Base-by-base conservation (phyloP, 2,329 filamentous ascomycete genomes). In the Aurifilum marmelostoma region DNA sequence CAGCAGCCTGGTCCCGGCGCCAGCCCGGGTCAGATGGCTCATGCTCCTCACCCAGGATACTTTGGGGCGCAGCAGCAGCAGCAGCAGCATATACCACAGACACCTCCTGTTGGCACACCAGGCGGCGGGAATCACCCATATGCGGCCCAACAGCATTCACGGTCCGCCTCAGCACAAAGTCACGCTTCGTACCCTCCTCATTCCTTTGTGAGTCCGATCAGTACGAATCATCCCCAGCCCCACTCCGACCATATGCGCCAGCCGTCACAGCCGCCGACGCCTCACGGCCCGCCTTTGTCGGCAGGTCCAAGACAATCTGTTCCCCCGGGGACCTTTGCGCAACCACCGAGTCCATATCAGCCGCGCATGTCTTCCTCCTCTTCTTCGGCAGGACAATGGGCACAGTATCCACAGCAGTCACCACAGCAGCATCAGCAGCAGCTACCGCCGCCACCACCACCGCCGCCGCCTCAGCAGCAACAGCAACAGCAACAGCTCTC, bases 301-400 rank as follows among this genome's bases (percentile, higher is more conserved):
- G 76, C 79, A 29, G 76, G 75, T 54, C 81, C 81, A 72, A 79
- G 83, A 71, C 83, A 83, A 73, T 78, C 83, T 65, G 79, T 83
- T 58, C 74, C 76, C 63, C 73, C 76, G 43, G 77, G 78, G 61
- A 75, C 74, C 72, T 84, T 83, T 77, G 78, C 79, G 70, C 87
- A 86, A 72, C 86, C 87, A 52, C 79, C 84, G 21, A 90, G 88
- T 74, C 87, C 88, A n/a, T 89, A 88, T 75, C 85, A 88, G 75
- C 86, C 88, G 73, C 80, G 85, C 67, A 74, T 80, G 52, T 58
- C 67, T 21, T 75, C 81, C 32, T 58, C 67, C 14, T 75, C 81
- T 32, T 75, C 76, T 9, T 69, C 75, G 11, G 70, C 75, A 34
- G 76, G 75, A 39, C 70, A 75, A 77, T 80, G 72, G 77, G 79